Conservation (phyloP, 108 stramenopile species). For the Cyclotella choctawhatcheeana region DNA sequence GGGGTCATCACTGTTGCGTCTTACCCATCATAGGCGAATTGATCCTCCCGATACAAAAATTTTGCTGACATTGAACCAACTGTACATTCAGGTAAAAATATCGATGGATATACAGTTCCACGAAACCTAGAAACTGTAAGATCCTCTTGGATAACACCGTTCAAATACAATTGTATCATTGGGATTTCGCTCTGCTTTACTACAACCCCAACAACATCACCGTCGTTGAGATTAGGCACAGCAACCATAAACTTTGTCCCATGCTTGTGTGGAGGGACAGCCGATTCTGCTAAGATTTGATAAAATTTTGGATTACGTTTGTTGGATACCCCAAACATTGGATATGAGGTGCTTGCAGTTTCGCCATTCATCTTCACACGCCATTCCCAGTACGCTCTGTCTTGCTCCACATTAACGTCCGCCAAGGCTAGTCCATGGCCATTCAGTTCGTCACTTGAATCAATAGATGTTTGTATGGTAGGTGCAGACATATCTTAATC, state of each 20-base stretch:
- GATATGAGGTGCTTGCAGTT: constrained; percentile 25
- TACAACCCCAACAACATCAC: constrained; percentile 79
- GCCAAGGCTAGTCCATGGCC: constrained; percentile 77
- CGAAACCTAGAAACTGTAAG: constrained; percentile 71
- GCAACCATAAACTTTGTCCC: constrained; percentile 78
- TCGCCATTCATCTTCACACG: constrained; percentile 47
- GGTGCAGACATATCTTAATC: constrained; percentile 45
- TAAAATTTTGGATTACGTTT: constrained; percentile 74
- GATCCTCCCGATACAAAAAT: constrained; percentile 61
- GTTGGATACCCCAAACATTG: constrained; percentile 77
- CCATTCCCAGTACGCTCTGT: constrained; percentile 89
- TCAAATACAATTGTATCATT: constrained; percentile 81
- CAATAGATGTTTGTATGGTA: constrained; percentile 30
- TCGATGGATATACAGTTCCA: constrained; percentile 76
- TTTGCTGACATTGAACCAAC: constrained; percentile 47
- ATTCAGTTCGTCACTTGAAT: constrained; percentile 34
- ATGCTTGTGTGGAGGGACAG: constrained; percentile 59
- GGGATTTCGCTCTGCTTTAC: constrained; percentile 87
- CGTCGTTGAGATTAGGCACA: constrained; percentile 61
- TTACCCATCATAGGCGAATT: constrained; percentile 53
- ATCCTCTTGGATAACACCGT: constrained; percentile 73
- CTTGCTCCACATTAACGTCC: constrained; percentile 78
- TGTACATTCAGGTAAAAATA: constrained; percentile 58
- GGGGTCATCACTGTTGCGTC: not conserved
- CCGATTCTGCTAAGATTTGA: constrained; percentile 57